Conservation (phyloP, 371 early-diverging fungal species). For the Actinomortierella wolfii region DNA sequence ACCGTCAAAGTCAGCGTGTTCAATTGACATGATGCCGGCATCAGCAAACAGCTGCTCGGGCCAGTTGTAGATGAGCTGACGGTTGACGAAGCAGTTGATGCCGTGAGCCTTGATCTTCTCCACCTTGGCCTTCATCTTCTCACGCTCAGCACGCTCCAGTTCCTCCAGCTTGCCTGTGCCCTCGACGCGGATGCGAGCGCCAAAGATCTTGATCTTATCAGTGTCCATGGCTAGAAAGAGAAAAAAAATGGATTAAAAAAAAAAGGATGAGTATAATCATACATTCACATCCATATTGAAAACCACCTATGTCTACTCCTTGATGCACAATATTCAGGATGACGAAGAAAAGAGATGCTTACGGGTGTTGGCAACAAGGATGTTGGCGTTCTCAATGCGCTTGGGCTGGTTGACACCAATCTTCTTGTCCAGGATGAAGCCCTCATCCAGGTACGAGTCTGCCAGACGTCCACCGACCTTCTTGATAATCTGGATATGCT, state of each 20-base stretch:
- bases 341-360: conserved; percentile 27
- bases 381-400: conserved; percentile 94
- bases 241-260: background rate
- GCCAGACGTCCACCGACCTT: conserved; percentile 95
- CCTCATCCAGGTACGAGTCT: conserved; percentile 98
- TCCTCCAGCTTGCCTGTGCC: conserved; percentile 98
- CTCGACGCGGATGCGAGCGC: conserved; percentile 97
- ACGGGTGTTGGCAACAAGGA: conserved; percentile 98
- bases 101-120: conserved; percentile 97
- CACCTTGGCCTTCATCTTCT: conserved; percentile 99
- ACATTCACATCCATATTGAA: no score
- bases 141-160: conserved; percentile 98
- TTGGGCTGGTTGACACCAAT: conserved; percentile 98
- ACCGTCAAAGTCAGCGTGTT: conserved; percentile 99
- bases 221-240: conserved; percentile 92
- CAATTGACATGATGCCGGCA: conserved; percentile 96
- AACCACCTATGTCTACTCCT: no score
- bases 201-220: conserved; percentile 99
- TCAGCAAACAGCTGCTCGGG: conserved; percentile 99
- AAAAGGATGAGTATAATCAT: background rate
- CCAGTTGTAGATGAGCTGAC: conserved; percentile 99
- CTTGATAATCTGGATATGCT: conserved; percentile 99
- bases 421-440: conserved; percentile 99
- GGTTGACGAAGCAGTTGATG: conserved; percentile 99
- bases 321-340: conserved; percentile 1